A percentile compares a stretch with the other conserved stretches of the same genome.
Evolutionary conservation across 345 rosid species (phyloP).

Genomic region (Limnanthes douglasii): DNA sequence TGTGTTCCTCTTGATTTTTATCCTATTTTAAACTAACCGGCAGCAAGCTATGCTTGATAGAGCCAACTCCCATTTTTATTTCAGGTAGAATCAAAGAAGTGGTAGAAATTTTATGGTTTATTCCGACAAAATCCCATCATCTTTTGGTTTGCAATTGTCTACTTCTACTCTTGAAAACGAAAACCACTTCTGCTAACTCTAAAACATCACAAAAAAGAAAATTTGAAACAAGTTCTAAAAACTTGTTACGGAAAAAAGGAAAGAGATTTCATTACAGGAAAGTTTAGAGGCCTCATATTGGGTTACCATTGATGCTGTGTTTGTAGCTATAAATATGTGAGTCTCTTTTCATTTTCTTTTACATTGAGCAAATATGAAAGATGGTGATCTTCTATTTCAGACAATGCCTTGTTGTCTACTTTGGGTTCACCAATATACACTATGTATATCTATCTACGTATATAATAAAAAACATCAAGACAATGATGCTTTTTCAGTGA

Average conservation of each 20-base stretch:
- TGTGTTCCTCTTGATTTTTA: too few species aligned
- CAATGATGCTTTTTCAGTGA: too few species aligned
- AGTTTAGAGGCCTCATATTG: conserved; percentile 50
- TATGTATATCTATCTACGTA: conserved; percentile 68
- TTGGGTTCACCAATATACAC: conserved; percentile 47
- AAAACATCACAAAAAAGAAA: background rate
- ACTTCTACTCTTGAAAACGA: conserved; percentile 30
- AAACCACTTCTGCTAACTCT: conserved; percentile 54
- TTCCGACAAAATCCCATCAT: conserved; percentile 80
- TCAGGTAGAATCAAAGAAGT: too few species aligned
- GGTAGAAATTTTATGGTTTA: too few species aligned
- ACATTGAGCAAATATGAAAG: conserved; percentile 42
- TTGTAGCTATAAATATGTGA: conserved; percentile 84
- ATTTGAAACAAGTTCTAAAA: too few species aligned
- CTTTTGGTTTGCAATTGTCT: conserved; percentile 61
- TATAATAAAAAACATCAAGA: conserved; percentile 11
- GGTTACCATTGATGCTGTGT: conserved; percentile 74
- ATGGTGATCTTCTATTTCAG: conserved; percentile 52
- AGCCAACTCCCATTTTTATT: too few species aligned
- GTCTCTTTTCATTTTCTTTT: conserved; percentile 37
- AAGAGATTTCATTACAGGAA: too few species aligned
- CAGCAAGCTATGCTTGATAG: too few species aligned
- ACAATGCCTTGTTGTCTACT: conserved; percentile 31
- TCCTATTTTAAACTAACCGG: too few species aligned
- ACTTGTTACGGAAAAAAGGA: background rate